Conservation (phyloP, 1,284 basidiomycete species). For the Meira miltonrushii region DNA sequence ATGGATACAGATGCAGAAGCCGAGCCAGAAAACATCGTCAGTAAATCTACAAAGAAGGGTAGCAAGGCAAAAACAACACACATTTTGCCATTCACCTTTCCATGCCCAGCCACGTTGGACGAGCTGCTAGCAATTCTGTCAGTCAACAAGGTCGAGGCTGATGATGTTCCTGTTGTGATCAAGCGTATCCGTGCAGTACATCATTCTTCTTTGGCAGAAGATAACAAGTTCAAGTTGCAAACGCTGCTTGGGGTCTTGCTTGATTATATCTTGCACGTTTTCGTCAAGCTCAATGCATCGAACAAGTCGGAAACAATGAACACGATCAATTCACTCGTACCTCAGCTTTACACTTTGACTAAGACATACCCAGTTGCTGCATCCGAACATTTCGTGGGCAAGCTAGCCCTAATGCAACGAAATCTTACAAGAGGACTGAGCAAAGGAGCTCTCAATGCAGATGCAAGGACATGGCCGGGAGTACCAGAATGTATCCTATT, state of each 20-base stretch:
- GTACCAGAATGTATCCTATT: constrained; percentile 75
- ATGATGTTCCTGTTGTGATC: constrained; percentile 72
- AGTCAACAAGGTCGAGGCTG: constrained; percentile 56
- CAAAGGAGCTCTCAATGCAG: constrained; percentile 63
- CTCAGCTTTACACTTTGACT: constrained; percentile 74
- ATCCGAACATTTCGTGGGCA: constrained; percentile 73
- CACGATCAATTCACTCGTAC: constrained; percentile 67
- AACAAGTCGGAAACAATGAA: constrained; percentile 55
- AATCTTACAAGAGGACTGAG: constrained; percentile 81
- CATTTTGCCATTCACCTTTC: constrained; percentile 77
- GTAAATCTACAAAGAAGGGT: neutral
- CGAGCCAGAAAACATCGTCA: neutral
- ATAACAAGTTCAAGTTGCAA: constrained; percentile 75
- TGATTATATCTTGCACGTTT: constrained; percentile 73
- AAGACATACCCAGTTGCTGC: constrained; percentile 74
- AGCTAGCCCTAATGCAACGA: constrained; percentile 86
- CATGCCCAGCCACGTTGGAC: constrained; percentile 77
- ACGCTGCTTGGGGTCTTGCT: constrained; percentile 71
- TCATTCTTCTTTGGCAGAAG: constrained; percentile 80
- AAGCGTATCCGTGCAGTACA: constrained; percentile 86
- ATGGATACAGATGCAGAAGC: constrained; percentile 20
- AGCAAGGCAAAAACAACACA: neutral
- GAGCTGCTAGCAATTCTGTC: constrained; percentile 80
- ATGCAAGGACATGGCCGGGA: constrained; percentile 81
- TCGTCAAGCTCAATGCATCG: constrained; percentile 60